A percentile compares a stretch with the other conserved stretches of the same genome.
Conservation (phyloP, 192 early-diverging fungal species). For the Coemansia sp. region DNA sequence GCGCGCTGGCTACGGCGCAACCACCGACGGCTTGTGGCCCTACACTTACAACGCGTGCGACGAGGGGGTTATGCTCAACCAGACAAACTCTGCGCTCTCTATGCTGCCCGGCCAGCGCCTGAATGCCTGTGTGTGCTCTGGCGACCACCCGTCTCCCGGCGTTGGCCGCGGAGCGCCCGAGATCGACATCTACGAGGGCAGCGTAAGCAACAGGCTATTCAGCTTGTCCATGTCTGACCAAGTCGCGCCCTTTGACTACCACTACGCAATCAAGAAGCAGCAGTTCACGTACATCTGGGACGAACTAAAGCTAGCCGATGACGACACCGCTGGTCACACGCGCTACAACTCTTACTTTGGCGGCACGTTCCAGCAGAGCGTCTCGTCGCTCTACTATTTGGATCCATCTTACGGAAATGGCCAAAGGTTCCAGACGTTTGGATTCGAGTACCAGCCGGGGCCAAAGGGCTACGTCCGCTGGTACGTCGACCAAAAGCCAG, state of each 20-base stretch:
- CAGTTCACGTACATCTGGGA: constrained; percentile 50
- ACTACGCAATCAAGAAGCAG: constrained; percentile 45
- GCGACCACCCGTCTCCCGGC: constrained; percentile 55
- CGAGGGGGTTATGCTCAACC: constrained; percentile 55
- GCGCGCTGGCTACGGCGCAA: constrained; percentile 57
- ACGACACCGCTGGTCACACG: constrained; percentile 20
- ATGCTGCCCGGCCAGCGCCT: constrained; percentile 57
- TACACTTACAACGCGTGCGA: constrained; percentile 56
- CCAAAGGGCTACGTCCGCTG: constrained; percentile 43
- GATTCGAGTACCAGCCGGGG: constrained; percentile 55
- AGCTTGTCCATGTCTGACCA: constrained; percentile 53
- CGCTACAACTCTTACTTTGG: constrained; percentile 53
- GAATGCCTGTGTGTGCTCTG: constrained; percentile 53
- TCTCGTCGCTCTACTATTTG: constrained; percentile 44
- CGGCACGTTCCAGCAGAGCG: constrained; percentile 52
- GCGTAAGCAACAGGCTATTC: constrained; percentile 25
- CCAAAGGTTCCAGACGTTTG: constrained; percentile 45
- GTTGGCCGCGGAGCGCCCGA: constrained; percentile 58
- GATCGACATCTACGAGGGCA: constrained; percentile 57
- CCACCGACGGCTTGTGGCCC: constrained; percentile 59
- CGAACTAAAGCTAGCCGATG: constrained; percentile 20
- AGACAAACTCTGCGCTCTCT: constrained; percentile 56
- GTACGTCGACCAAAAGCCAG: constrained; percentile 42
- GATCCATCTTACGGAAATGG: constrained; percentile 32
- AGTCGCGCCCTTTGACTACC: constrained; percentile 55